These are phyloP conservation scores for Astragalus membranaceus DNA, from an alignment of 306 rosid genomes.

Conservation along the genomic window DNA sequence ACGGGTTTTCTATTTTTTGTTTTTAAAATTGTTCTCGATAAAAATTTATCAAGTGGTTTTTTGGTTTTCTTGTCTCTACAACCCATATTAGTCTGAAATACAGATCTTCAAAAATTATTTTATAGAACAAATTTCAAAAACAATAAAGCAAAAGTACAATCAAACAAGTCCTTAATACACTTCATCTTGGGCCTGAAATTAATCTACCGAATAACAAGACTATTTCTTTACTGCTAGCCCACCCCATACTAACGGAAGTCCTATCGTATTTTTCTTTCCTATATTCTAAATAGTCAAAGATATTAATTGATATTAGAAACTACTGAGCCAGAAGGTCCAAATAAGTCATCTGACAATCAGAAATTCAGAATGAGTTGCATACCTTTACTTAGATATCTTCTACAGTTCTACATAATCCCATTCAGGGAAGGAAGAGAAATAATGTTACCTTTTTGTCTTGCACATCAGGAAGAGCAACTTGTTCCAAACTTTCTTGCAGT, in stretches of 20 bases:
- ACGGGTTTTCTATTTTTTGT: no score
- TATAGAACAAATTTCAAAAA: no score
- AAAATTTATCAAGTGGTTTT: no score
- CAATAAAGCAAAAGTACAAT: no score
- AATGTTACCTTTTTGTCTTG: slow-evolving; percentile 60
- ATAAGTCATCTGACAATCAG: not conserved
- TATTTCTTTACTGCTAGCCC: not conserved
- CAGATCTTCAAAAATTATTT: no score
- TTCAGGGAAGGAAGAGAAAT: slow-evolving; percentile 15
- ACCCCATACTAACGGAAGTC: not conserved
- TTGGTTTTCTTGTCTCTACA: no score
- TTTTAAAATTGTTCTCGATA: no score
- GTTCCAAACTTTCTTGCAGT: slow-evolving; percentile 88
- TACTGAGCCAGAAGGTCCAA: not conserved
- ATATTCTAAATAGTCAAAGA: not conserved
- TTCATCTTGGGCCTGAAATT: not conserved
- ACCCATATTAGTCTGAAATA: no score
- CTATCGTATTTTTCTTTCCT: not conserved
- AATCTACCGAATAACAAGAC: not conserved
- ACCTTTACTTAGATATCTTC: slow-evolving; percentile 1
- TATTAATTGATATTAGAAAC: not conserved
- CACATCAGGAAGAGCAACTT: slow-evolving; percentile 83
- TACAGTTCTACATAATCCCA: not conserved
- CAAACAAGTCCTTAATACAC: not conserved
- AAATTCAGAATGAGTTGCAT: not conserved